Base-by-base conservation (phyloP, 2,329 filamentous ascomycete genomes). In the Talaromyces amestolkiae region DNA sequence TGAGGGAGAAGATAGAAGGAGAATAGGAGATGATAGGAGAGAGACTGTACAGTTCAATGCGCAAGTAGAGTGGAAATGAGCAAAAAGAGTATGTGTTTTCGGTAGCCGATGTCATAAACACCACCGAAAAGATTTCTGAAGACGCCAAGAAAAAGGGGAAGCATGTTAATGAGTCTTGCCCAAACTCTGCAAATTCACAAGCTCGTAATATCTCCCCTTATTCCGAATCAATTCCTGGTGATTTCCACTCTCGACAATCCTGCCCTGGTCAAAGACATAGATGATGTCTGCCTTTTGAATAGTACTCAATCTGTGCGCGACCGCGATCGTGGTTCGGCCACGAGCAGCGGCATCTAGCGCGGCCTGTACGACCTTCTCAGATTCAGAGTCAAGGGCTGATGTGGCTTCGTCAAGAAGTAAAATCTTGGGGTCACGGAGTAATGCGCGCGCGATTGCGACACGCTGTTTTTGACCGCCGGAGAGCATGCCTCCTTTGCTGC, bases 251-350 rank as follows among this genome's bases (percentile, higher is more conserved):
- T 98, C 94, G 1, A 96, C 91, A 51, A 98, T 87, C 66, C 87
- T 85, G 8, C 94, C 95, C 72, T 91, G 89, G 76, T 97, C 93
- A 75, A 98, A 95, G n/a, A 98, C 94, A 70, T 96, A 97, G 71
- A 98, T 98, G 58, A 94, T 81, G 74, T 98, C 94, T 0, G 94
- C 94, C 75, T 95, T 93, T 75, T 97, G 93, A 67, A 98, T 97
- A 0, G 95, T 97, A 73, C 89, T 92, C 6, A 99, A 81, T 27
- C 95, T 85, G 78, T 99, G 94, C 3, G 95, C 95, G 1, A 99
- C 94, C 0, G 94, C 93, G 68, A 99, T 95, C 0, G 94, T 98
- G 7, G 93, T 96, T 61, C 93, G 86, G 53, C 89, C 92, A 81
- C 91, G 90, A 22, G 92, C 89, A 1, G 93, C 93, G 68, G 88